Evolutionary conservation across 306 rosid genomes (phyloP), one percentile per base, ranked within the genome.

Genomic region (Datisca glomerata): DNA sequence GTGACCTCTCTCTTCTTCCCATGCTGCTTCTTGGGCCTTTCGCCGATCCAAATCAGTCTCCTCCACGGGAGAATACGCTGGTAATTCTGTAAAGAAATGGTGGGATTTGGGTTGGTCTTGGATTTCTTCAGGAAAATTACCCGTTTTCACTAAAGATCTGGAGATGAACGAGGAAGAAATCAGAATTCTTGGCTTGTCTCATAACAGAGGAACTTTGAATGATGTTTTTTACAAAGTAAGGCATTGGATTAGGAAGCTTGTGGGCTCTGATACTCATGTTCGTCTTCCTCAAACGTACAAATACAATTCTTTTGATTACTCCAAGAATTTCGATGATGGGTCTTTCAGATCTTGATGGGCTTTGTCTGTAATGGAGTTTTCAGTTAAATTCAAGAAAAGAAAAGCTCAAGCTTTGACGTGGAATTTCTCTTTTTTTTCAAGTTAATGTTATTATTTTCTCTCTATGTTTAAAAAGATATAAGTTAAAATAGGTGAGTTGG

Each of bases 61-160:
- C 0, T 66, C 93, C 36, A 57, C 71, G 73, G 79, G 81, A 11
- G 79, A 81, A 44, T 66, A 57, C 20, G 79, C 86, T 0, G 81
- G 94, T 11, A 56, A 44, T 24, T 79, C 92, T 14, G 36, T 84
- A 8, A 70, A 59, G 64, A 63, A 42, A 24, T 87, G 97, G 89
- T 87, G 94, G 94, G 72, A 24, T 31, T 77, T 87, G 83, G 63
- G 71, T 10, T 87, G 76, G 71, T 60, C 79, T 14, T 87, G 96
- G 95, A 53, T 76, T 58, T 67, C 80, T 3, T 71, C 93, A 7
- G 49, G 63, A 22, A 85, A 71, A n/a, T n/a, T n/a, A 18, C 93
- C 85, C 44, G 60, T 69, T 2, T 85, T 85, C 24, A 79, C 87
- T 2, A 24, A 24, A 14, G 96, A 85, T 74, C 87, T 80, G 41